Percentiles rank a stretch among this genome's conserved stretches.
Evolutionary conservation across 352 stramenopile genomes (phyloP).

Genomic region (Globisporangium alternatum): DNA sequence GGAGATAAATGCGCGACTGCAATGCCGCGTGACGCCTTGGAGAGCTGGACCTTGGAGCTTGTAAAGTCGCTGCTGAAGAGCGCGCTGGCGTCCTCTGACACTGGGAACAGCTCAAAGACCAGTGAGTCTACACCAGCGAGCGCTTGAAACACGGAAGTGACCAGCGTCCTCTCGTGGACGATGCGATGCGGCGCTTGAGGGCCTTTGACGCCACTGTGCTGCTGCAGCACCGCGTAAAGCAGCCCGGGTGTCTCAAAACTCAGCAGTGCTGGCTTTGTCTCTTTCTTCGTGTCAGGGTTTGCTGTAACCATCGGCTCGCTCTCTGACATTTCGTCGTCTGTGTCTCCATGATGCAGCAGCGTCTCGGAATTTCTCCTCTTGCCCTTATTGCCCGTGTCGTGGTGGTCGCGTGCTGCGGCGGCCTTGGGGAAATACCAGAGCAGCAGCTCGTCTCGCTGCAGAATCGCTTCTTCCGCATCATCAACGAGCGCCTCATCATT

Average conservation of each 20-base stretch:
- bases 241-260: slow-evolving; percentile 10
- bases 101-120: slow-evolving; percentile 40
- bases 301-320: not conserved
- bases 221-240: not conserved
- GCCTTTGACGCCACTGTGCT: not conserved
- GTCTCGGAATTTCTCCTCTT: slow-evolving; percentile 2
- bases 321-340: slow-evolving; percentile 11
- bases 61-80: slow-evolving; percentile 39
- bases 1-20: slow-evolving; percentile 54
- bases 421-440: slow-evolving; percentile 39
- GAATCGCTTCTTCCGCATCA: not conserved
- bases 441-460: slow-evolving; percentile 32
- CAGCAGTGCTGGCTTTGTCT: not conserved
- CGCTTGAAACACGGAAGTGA: slow-evolving; percentile 55
- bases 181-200: slow-evolving; percentile 17
- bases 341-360: not conserved
- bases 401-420: not conserved
- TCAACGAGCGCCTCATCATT: not conserved
- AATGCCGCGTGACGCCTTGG: slow-evolving; percentile 21
- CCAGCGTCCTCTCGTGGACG: slow-evolving; percentile 47
- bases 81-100: slow-evolving; percentile 2
- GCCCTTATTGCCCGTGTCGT: slow-evolving; percentile 1
- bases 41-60: slow-evolving; percentile 24
- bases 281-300: not conserved
- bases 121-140: slow-evolving; percentile 47